phyloP scores from a whole-genome alignment of 192 early-diverging fungal species.

The Thamnidium elegans region DNA sequence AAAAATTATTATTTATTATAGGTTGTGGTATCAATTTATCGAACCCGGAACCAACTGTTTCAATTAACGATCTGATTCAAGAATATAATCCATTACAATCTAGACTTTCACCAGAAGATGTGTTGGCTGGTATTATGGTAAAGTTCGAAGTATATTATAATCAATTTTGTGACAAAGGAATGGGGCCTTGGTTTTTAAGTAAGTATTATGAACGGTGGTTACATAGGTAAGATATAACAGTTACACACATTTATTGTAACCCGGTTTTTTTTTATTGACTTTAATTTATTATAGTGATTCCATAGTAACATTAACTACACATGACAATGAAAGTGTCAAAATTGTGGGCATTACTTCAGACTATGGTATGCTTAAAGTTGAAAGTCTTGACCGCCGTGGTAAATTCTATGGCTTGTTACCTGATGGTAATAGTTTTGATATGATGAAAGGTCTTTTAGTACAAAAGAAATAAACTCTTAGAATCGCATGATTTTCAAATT shows the following conservation, averaged over 20 bases:
- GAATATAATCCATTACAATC: constrained; percentile 51
- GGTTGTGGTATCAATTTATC: constrained; percentile 88
- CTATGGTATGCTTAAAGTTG: constrained; percentile 74
- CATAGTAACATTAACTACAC: constrained; percentile 59
- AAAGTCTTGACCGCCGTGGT: constrained; percentile 53
- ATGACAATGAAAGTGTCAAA: constrained; percentile 52
- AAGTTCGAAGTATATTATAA: constrained; percentile 76
- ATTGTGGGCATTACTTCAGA: constrained; percentile 76
- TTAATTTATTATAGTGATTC: constrained; percentile 77
- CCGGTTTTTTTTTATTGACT: constrained; percentile 44
- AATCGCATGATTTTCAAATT: too few relatives aligned
- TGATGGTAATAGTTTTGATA: constrained; percentile 97
- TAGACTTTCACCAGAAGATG: constrained; percentile 64
- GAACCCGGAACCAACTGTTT: constrained; percentile 82
- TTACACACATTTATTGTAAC: too few relatives aligned
- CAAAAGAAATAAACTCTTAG: not conserved
- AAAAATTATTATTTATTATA: constrained; percentile 72
- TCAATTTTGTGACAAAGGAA: constrained; percentile 56
- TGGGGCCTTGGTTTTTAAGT: constrained; percentile 61
- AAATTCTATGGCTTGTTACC: constrained; percentile 79
- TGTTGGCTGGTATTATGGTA: constrained; percentile 65
- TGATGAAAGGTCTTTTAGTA: constrained; percentile 89
- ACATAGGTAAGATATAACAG: constrained; percentile 53
- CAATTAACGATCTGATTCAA: constrained; percentile 76
- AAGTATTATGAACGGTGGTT: constrained; percentile 87